phyloP scores from a whole-genome alignment of 495 filamentous ascomycete species.

The Amphirosellinia nigrospora region DNA sequence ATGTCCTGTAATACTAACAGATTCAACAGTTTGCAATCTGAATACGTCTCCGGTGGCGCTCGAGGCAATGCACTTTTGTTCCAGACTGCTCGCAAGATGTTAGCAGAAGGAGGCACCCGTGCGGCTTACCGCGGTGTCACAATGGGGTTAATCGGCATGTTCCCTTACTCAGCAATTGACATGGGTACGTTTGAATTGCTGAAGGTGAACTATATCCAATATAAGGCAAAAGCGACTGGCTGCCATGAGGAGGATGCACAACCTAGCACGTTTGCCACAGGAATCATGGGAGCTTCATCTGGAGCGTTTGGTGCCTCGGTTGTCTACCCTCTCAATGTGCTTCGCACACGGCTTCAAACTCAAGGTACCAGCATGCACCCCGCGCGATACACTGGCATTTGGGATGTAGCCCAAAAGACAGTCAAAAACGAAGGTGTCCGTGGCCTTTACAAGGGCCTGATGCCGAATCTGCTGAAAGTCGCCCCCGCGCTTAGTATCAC shows the following conservation, averaged over 20 bases:
- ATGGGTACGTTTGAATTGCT: slow-evolving; percentile 93
- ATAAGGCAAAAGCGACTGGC: slow-evolving; percentile 70
- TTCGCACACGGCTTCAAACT: slow-evolving; percentile 91
- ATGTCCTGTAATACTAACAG: slow-evolving; percentile 26
- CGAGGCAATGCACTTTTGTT: slow-evolving; percentile 85
- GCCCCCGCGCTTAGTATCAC: slow-evolving; percentile 96
- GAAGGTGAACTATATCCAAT: slow-evolving; percentile 72
- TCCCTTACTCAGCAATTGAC: slow-evolving; percentile 97
- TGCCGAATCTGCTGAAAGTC: slow-evolving; percentile 95
- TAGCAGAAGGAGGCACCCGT: slow-evolving; percentile 70
- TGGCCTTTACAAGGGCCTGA: slow-evolving; percentile 93
- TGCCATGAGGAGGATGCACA: slow-evolving; percentile 83
- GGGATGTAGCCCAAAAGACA: slow-evolving; percentile 84
- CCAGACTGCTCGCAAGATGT: slow-evolving; percentile 84
- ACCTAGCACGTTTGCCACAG: slow-evolving; percentile 77
- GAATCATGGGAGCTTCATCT: slow-evolving; percentile 83
- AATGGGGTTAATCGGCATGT: slow-evolving; percentile 93
- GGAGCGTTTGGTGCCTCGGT: slow-evolving; percentile 92
- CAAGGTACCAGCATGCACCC: slow-evolving; percentile 94
- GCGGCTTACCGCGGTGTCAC: slow-evolving; percentile 91
- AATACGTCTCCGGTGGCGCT: slow-evolving; percentile 83
- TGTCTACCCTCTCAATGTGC: slow-evolving; percentile 94
- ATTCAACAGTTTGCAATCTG: slow-evolving; percentile 80
- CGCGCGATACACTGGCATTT: slow-evolving; percentile 84
- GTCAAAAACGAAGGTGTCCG: slow-evolving; percentile 80